Conservation (phyloP, 768 basidiomycete species). For the Tephrocybe sp. region DNA sequence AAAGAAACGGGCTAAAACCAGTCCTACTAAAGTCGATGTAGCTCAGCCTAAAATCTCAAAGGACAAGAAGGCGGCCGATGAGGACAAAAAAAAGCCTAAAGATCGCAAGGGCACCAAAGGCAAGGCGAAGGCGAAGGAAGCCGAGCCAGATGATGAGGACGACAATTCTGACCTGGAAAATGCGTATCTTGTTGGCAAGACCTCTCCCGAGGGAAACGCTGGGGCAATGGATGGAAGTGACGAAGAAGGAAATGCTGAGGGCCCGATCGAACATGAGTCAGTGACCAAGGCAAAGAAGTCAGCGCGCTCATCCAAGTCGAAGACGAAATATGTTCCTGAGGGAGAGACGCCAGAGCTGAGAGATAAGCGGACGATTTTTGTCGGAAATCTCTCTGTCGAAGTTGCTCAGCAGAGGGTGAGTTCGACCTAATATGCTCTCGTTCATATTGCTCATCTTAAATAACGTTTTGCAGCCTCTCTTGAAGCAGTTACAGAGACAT, state of each 20-base stretch:
- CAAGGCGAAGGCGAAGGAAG: conserved; percentile 14
- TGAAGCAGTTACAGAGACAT: conserved; percentile 76
- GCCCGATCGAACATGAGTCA: conserved; percentile 56
- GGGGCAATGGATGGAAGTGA: conserved; percentile 11
- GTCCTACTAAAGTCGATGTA: background rate
- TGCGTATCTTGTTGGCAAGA: conserved; percentile 18
- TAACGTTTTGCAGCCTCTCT: conserved; percentile 51
- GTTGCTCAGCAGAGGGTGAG: conserved; percentile 75
- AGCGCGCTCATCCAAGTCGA: conserved; percentile 17
- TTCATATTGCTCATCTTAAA: conserved; percentile 3
- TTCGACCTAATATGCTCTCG: conserved; percentile 1
- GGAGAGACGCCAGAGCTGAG: conserved; percentile 74
- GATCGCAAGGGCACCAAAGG: conserved; percentile 2
- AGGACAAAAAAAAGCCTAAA: conserved; percentile 6
- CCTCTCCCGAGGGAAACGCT: conserved; percentile 16
- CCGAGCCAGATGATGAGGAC: conserved; percentile 23
- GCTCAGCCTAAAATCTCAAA: conserved; percentile 14
- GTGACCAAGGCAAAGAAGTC: conserved; percentile 35
- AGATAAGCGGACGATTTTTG: conserved; percentile 84
- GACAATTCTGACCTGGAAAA: conserved; percentile 35
- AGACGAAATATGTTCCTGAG: conserved; percentile 51
- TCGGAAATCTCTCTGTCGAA: conserved; percentile 83
- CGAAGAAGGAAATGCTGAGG: background rate
- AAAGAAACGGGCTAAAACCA: conserved; percentile 25
- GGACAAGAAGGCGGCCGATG: conserved; percentile 17